Base-by-base conservation (phyloP, 1,284 basidiomycete genomes). In the Meripilus lineatus region DNA sequence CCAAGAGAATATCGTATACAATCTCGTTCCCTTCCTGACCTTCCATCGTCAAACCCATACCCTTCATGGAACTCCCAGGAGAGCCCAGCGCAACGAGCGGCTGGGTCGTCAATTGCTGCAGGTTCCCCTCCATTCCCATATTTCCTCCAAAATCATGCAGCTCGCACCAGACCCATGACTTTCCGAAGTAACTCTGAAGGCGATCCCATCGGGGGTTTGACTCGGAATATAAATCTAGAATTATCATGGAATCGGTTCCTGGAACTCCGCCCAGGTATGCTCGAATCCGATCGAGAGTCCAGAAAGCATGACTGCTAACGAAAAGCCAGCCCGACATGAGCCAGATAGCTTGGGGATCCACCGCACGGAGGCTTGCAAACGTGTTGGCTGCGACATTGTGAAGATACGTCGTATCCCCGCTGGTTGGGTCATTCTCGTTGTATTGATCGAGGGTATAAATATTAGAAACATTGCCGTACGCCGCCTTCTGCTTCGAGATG, bases 321-420 rank as follows among this genome's bases (percentile, higher is more conserved):
- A 72, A 71, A 36, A 71, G 49, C 71, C 71, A 72, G 25, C 70
- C 71, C 38, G 72, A 67, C 63, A 72, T 65, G 45, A 72, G 56
- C 70, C 70, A 72, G 13, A 65, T 48, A 7, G 68, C 69, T 24
- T 67, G 50, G 3, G 68, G 61, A 38, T 73, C 70, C 4, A 63
- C 66, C 5, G 61, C 63, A 3, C 62, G 64, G 34, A 72, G 54
- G 36, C 64, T 65, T 5, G 61, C 53, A 25, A 68, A 63, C 1
- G 68, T 72, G 38, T 45, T 56, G 5, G 59, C 55, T 3, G 67
- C 55, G 44, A 69, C 58, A 40, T 55, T 58, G 17, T 52, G 44
- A 8, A 72, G 59, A 55, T 72, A 73, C 5, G 56, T 55, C 1
- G 52, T 30, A 44, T 68, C 57, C n/a, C 58, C 55, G 47, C 59